Evolutionary conservation across 2,329 filamentous ascomycete genomes (phyloP).

Genomic region (Sordariomycetes sp.): DNA sequence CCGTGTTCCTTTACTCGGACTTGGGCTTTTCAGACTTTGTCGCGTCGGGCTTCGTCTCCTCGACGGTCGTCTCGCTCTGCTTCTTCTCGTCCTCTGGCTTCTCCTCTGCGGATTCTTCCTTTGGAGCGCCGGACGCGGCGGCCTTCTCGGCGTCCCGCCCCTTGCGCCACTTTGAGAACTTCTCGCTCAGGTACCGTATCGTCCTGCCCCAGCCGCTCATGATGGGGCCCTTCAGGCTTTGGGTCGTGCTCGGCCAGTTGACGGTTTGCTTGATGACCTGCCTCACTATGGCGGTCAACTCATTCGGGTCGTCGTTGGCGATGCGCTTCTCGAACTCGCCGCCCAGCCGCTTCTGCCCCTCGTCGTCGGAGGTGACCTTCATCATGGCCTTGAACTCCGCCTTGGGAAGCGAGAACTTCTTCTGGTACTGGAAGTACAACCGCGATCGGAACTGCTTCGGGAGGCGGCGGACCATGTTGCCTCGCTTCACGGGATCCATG

Average conservation of each 20-base stretch:
- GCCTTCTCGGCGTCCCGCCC: conserved; percentile 21
- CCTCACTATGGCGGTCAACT: conserved; percentile 63
- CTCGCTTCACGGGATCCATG: conserved; percentile 82
- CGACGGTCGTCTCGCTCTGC: background rate
- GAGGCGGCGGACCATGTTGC: conserved; percentile 92
- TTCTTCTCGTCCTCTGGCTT: background rate
- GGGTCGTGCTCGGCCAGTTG: conserved; percentile 81
- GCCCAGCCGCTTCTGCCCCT: conserved; percentile 63
- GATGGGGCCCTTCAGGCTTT: conserved; percentile 75
- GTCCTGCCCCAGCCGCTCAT: conserved; percentile 67
- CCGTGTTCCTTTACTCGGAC: too few species aligned
- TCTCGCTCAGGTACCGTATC: conserved; percentile 73
- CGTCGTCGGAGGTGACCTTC: conserved; percentile 62
- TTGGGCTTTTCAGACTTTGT: background rate
- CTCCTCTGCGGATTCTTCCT: conserved; percentile 1
- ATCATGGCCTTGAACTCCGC: conserved; percentile 82
- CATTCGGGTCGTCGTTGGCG: conserved; percentile 55
- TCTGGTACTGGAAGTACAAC: conserved; percentile 91
- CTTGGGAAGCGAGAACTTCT: conserved; percentile 77
- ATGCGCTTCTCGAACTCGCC: conserved; percentile 83
- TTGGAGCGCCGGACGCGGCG: conserved; percentile 10
- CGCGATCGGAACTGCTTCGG: conserved; percentile 80
- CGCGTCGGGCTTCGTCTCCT: background rate
- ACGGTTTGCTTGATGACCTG: conserved; percentile 80
- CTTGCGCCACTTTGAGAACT: conserved; percentile 57